Conservation (phyloP, 1,284 basidiomycete genomes). For the Puccinia hordei region DNA sequence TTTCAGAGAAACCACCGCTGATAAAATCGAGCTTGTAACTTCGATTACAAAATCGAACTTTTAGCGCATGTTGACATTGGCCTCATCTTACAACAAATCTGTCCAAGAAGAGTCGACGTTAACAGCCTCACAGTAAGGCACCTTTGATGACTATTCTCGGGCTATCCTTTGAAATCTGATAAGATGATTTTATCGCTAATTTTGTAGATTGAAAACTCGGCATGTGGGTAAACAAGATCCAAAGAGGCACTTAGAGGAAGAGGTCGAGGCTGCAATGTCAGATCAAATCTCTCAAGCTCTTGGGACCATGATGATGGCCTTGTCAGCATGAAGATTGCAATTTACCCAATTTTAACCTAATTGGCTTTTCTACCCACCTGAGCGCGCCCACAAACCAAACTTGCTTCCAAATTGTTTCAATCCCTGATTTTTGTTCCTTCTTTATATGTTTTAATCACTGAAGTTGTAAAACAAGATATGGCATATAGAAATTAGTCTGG, state of each 20-base stretch:
- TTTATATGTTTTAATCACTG: slow-evolving; percentile 1
- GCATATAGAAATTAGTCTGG: not conserved
- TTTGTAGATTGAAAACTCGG: slow-evolving; percentile 45
- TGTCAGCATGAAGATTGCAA: slow-evolving; percentile 22
- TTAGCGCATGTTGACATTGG: slow-evolving; percentile 64
- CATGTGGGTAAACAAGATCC: slow-evolving; percentile 98
- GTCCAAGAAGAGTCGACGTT: slow-evolving; percentile 93
- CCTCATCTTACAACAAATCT: slow-evolving; percentile 89
- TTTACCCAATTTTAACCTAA: not conserved
- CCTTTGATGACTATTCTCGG: not conserved
- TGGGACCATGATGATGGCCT: slow-evolving; percentile 53
- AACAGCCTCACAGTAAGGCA: slow-evolving; percentile 70
- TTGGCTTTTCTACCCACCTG: not conserved
- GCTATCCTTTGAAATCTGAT: not conserved
- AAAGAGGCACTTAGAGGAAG: slow-evolving; percentile 92
- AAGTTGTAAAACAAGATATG: slow-evolving; percentile 11
- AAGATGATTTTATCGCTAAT: not conserved
- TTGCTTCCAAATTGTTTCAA: not conserved
- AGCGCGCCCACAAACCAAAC: not conserved
- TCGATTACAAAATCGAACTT: slow-evolving; percentile 4
- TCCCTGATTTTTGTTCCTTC: not conserved
- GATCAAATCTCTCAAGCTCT: slow-evolving; percentile 80
- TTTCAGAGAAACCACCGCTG: not conserved
- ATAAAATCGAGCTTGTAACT: not conserved
- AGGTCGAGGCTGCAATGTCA: slow-evolving; percentile 93